Percentiles rank a stretch among this genome's conserved stretches.
Evolutionary conservation across 2,329 filamentous ascomycete species (phyloP).

Genomic region (Penicillium thymicola): DNA sequence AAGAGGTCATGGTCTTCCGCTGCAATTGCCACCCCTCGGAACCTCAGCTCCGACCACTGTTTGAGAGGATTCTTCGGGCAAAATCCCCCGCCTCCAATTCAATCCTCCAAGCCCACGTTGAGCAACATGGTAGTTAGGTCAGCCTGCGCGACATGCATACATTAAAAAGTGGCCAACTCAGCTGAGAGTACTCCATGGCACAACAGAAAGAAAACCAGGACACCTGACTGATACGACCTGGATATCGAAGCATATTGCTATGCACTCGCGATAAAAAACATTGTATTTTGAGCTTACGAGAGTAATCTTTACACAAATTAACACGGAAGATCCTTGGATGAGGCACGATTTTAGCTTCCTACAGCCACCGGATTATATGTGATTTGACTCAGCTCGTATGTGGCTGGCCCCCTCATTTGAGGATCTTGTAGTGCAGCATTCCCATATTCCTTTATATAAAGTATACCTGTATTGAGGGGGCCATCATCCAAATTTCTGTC

Average conservation of each 20-base stretch:
- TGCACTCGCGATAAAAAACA: too few species aligned
- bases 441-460: background rate
- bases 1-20: background rate
- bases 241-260: background rate
- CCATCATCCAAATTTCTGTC: background rate
- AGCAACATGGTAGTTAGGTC: background rate
- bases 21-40: background rate
- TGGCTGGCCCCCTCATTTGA: background rate
- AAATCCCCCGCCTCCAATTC: background rate
- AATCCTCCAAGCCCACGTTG: background rate
- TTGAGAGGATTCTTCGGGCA: background rate
- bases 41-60: background rate
- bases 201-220: background rate
- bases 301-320: background rate
- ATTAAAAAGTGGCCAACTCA: background rate
- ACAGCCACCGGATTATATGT: background rate
- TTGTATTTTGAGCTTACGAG: background rate
- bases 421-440: background rate
- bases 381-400: background rate
- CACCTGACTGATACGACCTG: background rate
- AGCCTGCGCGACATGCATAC: background rate
- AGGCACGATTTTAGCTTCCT: background rate
- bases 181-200: background rate
- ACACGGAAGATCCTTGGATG: background rate
- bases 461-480: background rate